Conservation (phyloP, 495 filamentous ascomycete genomes). For the Lepraria neglecta region DNA sequence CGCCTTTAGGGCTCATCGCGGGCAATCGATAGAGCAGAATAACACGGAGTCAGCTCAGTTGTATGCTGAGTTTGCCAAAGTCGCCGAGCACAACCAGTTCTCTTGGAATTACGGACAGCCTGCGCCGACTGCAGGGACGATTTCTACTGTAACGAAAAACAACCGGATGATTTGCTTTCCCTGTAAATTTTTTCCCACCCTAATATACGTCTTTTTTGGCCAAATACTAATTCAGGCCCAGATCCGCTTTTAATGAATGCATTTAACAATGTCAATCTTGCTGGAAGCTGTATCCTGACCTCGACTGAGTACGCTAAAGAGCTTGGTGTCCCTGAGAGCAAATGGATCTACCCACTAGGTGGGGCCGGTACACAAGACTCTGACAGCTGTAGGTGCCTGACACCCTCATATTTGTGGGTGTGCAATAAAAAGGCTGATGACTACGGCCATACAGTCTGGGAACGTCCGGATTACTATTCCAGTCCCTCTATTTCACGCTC, state of each 20-base stretch:
- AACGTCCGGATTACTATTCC: constrained; percentile 46
- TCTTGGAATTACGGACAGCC: constrained; percentile 5
- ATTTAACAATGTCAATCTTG: constrained; percentile 53
- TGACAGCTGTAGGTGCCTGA: constrained; percentile 36
- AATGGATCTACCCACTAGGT: constrained; percentile 52
- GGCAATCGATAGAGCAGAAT: constrained; percentile 44
- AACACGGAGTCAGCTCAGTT: constrained; percentile 42
- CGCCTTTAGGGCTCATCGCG: constrained; percentile 43
- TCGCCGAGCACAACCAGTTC: constrained; percentile 33
- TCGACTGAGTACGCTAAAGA: constrained; percentile 42
- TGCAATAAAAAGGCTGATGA: not conserved
- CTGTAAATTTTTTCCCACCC: not conserved
- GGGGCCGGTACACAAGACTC: constrained; percentile 48
- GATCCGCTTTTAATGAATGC: constrained; percentile 58
- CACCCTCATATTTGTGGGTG: not conserved
- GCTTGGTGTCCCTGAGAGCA: constrained; percentile 43
- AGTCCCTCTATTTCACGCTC: constrained; percentile 47
- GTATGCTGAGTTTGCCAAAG: constrained; percentile 45
- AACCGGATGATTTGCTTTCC: constrained; percentile 17
- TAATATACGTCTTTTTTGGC: not conserved
- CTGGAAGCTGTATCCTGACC: constrained; percentile 48
- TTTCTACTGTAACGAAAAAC: constrained; percentile 10
- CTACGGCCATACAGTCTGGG: constrained; percentile 40
- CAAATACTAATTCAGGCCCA: constrained; percentile 30
- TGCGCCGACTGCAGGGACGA: not conserved